A percentile compares a stretch with the other conserved stretches of the same genome.
phyloP scores from a whole-genome alignment of 257 asterid species.

The Solanum okadae region DNA sequence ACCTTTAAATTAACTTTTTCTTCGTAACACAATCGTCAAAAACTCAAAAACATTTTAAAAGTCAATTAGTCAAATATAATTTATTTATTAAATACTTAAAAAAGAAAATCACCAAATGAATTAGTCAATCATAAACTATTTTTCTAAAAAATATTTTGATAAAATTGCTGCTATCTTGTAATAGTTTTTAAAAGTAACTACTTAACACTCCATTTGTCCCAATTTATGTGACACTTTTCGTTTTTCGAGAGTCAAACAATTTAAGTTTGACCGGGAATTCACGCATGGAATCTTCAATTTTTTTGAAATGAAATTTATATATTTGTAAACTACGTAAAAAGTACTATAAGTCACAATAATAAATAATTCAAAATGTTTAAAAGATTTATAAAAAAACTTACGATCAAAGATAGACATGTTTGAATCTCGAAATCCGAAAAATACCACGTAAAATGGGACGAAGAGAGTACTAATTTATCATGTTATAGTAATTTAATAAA shows the following conservation, averaged over 20 bases:
- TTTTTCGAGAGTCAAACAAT: background rate
- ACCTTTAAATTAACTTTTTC: background rate
- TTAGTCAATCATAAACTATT: background rate
- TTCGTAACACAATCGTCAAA: background rate
- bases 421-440: too few relatives aligned
- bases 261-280: fast-evolving
- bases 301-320: too few relatives aligned
- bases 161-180: background rate
- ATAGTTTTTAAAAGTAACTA: background rate
- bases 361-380: too few relatives aligned
- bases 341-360: too few relatives aligned
- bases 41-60: background rate
- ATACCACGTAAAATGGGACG: background rate
- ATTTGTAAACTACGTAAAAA: too few relatives aligned
- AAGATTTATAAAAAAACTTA: too few relatives aligned
- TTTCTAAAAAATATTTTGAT: background rate
- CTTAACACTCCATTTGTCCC: too few relatives aligned
- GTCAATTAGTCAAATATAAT: background rate
- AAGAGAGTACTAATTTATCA: background rate
- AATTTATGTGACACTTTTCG: too few relatives aligned
- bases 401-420: background rate
- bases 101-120: background rate
- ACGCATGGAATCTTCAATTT: too few relatives aligned
- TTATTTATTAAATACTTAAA: too few relatives aligned
- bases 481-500: background rate